phyloP scores from a whole-genome alignment of 2,329 filamentous ascomycete genomes.

The Fusarium sublunatum region DNA sequence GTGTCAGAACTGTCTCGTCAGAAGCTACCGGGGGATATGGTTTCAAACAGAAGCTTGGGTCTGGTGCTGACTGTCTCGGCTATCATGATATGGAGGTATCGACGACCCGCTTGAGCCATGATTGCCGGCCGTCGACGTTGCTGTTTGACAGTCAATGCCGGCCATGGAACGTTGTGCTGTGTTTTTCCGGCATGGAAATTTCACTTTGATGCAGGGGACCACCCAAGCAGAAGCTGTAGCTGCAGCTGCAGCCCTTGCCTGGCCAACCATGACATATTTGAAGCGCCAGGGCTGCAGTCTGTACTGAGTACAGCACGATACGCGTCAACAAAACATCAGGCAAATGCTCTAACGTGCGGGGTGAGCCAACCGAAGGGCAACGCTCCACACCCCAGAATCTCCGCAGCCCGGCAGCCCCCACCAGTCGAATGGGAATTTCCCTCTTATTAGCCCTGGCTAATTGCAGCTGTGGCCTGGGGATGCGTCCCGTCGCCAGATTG shows the following conservation, averaged over 20 bases:
- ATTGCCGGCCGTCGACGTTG: not conserved
- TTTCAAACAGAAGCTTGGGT: conserved; percentile 15
- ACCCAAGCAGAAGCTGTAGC: conserved; percentile 30
- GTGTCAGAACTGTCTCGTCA: conserved; percentile 17
- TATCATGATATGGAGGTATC: conserved; percentile 6
- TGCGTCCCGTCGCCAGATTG: conserved; percentile 15
- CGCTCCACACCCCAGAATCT: conserved; percentile 43
- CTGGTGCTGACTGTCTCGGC: conserved; percentile 17
- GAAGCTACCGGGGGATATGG: not conserved
- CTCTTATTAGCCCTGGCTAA: conserved; percentile 27
- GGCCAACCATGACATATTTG: conserved; percentile 34
- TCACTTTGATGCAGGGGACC: conserved; percentile 1
- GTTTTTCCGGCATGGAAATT: conserved; percentile 22
- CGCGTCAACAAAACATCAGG: conserved; percentile 42
- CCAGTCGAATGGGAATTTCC: conserved; percentile 33
- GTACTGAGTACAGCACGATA: conserved; percentile 9
- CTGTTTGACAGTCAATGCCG: not conserved
- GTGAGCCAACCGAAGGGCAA: conserved; percentile 37
- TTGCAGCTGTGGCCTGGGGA: conserved; percentile 18
- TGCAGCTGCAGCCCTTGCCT: conserved; percentile 20
- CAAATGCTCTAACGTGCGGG: conserved; percentile 41
- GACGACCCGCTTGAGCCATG: conserved; percentile 15
- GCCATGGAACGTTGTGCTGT: not conserved
- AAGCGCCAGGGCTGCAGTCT: conserved; percentile 17
- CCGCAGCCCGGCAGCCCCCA: not conserved